Base-by-base conservation (phyloP, 106 monocot genomes). In the Agapanthus africanus region DNA sequence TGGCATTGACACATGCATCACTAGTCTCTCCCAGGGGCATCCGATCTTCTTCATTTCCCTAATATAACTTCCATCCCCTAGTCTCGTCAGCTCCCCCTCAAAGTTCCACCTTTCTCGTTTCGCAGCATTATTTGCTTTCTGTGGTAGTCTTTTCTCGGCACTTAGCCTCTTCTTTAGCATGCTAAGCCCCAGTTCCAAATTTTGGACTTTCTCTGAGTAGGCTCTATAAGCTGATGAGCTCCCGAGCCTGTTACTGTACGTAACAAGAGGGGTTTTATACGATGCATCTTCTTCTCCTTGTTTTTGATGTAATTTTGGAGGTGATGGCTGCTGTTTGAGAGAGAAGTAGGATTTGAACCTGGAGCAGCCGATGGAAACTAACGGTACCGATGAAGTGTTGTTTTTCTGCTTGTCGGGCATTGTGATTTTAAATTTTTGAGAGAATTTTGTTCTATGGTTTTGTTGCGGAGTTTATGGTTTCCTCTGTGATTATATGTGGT, bases 1-100 rank as follows among this genome's bases (percentile, higher is more conserved):
- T 2, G 81, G 81, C 8, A 5, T 35, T 8, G 81, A 81, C 6
- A 81, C 54, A 35, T 81, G 81, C 73, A 81, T 69, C 54, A 68
- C 72, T 21, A 81, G 44, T 8, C 72, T 44, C 32, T 65, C 71
- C 81, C 76, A 76, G 6, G 63, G 72, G 62, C 67, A 40, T 41
- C 68, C 76, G 2, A 66, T 21, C 40, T 52, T 63, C 26, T 11
- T 72, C 1, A 81, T 42, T 56, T 73, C 73, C 13, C 25, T 65
- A 50, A 5, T n/a, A n/a, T n/a, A n/a, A n/a, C n/a, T n/a, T n/a
- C n/a, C n/a, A n/a, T n/a, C n/a, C n/a, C n/a, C n/a, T n/a, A n/a
- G n/a, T n/a, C n/a, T n/a, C n/a, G n/a, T n/a, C n/a, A n/a, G n/a
- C n/a, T n/a, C n/a, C n/a, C 28, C 11, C 13, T 39, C 25, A 21